Evolutionary conservation across 169 alveolate genomes (phyloP).

Genomic region (Plasmodium sp.): DNA sequence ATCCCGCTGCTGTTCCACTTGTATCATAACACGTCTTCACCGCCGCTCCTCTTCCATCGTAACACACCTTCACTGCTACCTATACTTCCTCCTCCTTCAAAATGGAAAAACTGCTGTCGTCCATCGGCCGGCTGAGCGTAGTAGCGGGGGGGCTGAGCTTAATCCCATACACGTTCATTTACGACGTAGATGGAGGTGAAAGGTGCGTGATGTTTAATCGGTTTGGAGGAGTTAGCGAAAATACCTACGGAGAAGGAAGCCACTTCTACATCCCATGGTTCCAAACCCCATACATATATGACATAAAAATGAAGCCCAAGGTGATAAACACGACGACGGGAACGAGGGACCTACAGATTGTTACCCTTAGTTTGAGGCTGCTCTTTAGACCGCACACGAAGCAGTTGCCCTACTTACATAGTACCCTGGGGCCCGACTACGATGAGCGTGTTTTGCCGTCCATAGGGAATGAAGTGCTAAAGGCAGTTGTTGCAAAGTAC

Average conservation of each 20-base stretch:
- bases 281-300: conserved; percentile 93
- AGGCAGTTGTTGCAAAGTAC: conserved; percentile 96
- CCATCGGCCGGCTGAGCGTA: conserved; percentile 84
- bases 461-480: conserved; percentile 97
- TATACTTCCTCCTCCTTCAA: not conserved
- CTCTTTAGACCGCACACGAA: conserved; percentile 93
- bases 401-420: conserved; percentile 93
- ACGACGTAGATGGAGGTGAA: conserved; percentile 96
- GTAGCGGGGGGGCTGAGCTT: conserved; percentile 86
- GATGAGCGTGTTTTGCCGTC: conserved; percentile 98
- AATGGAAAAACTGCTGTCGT: conserved; percentile 83
- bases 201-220: conserved; percentile 95
- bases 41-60: not conserved
- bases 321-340: conserved; percentile 95
- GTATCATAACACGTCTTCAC: not conserved
- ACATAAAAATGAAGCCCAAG: conserved; percentile 93
- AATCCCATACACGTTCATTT: conserved; percentile 88
- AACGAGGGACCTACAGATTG: conserved; percentile 95
- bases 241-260: conserved; percentile 94
- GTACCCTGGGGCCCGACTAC: conserved; percentile 96
- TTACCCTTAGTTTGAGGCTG: conserved; percentile 93
- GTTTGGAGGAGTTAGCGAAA: conserved; percentile 92
- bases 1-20: not conserved
- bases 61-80: too few species aligned
- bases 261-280: conserved; percentile 94